Conservation (phyloP, 2,329 filamentous ascomycete species). For the Arthrobotrys sphaeroides region DNA sequence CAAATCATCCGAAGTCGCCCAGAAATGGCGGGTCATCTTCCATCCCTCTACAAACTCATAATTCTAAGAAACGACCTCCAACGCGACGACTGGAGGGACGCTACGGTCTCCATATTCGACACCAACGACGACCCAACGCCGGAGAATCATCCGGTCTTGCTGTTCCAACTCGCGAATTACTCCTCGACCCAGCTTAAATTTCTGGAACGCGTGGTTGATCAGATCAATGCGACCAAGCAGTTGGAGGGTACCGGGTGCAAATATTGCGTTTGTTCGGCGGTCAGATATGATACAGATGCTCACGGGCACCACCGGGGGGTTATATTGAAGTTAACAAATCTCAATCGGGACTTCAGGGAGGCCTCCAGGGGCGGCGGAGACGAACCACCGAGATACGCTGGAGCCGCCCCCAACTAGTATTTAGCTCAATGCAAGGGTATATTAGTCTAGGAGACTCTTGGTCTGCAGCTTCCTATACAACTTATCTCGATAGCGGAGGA, state of each 20-base stretch:
- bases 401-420: not conserved
- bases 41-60: slow-evolving; percentile 33
- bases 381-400: not conserved
- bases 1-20: not conserved
- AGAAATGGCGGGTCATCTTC: not conserved
- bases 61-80: slow-evolving; percentile 19
- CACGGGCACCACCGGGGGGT: not conserved
- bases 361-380: not conserved
- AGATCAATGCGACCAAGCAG: slow-evolving; percentile 4
- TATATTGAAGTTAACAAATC: slow-evolving; percentile 7
- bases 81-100: slow-evolving; percentile 4
- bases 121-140: slow-evolving; percentile 6
- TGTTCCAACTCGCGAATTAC: slow-evolving; percentile 18
- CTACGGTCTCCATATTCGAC: slow-evolving; percentile 21
- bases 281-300: slow-evolving; percentile 5
- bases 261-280: not conserved
- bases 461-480: too few relatives aligned
- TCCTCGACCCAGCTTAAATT: not conserved
- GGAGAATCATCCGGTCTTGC: not conserved
- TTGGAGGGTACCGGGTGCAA: slow-evolving; percentile 25
- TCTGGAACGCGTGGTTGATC: slow-evolving; percentile 1
- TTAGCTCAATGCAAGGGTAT: too few relatives aligned
- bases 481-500: too few relatives aligned
- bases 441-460: too few relatives aligned
- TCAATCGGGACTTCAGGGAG: not conserved